Evolutionary conservation across 1,284 basidiomycete species (phyloP).

Genomic region (Violaceomyces palustris): DNA sequence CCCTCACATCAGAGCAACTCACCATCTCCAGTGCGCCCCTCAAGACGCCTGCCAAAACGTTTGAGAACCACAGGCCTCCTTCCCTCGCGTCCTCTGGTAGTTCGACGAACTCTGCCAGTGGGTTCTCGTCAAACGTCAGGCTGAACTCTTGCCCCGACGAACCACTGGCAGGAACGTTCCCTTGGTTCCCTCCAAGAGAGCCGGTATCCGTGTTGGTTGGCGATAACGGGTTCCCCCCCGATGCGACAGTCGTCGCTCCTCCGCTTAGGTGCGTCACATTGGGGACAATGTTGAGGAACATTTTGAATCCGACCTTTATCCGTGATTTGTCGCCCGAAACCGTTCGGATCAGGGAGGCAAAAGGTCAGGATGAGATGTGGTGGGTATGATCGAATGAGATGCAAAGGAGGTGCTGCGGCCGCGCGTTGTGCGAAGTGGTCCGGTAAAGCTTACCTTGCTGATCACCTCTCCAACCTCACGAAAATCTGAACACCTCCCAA

Average conservation of each 20-base stretch:
- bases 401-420: too few relatives aligned
- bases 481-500: slow-evolving; percentile 73
- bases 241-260: background rate
- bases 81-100: slow-evolving; percentile 75
- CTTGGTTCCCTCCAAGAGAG: background rate
- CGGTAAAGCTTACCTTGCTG: slow-evolving; percentile 34
- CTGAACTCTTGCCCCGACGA: slow-evolving; percentile 66
- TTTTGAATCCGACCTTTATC: slow-evolving; percentile 92
- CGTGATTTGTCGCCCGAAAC: background rate
- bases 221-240: background rate
- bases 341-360: too few relatives aligned
- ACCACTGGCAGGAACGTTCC: background rate
- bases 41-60: slow-evolving; percentile 88
- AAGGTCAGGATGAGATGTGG: too few relatives aligned
- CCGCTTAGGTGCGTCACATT: slow-evolving; percentile 63
- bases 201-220: too few relatives aligned
- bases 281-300: slow-evolving; percentile 90
- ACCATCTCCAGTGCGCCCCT: slow-evolving; percentile 96
- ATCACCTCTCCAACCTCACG: slow-evolving; percentile 67
- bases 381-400: too few relatives aligned
- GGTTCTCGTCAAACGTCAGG: slow-evolving; percentile 89
- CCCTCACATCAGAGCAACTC: too few relatives aligned
- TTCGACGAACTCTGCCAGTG: slow-evolving; percentile 93
- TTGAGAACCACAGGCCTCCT: slow-evolving; percentile 86
- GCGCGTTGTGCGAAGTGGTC: too few relatives aligned